Conservation (phyloP, 2,329 filamentous ascomycete genomes). For the Coniella vitis region DNA sequence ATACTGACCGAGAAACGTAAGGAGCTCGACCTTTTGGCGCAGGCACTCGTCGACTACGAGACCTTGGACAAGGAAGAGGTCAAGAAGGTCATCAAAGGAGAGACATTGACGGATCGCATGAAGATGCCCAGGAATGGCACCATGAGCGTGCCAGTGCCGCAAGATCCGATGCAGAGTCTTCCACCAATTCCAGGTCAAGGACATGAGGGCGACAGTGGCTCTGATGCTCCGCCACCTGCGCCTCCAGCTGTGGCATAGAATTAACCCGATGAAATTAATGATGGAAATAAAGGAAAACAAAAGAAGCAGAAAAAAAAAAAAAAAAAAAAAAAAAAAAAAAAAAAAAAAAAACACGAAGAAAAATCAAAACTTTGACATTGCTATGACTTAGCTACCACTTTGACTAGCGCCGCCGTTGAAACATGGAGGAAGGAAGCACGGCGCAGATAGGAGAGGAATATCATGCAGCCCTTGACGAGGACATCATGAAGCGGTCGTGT, state of each 20-base stretch:
- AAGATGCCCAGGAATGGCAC: constrained; percentile 47
- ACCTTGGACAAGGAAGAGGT: constrained; percentile 86
- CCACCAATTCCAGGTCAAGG: constrained; percentile 12
- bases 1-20: constrained; percentile 69
- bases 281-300: background rate
- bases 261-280: background rate
- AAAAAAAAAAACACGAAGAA: background rate
- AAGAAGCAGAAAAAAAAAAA: background rate
- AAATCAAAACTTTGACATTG: background rate
- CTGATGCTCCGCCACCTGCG: constrained; percentile 10
- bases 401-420: too few relatives aligned
- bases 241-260: constrained; percentile 11
- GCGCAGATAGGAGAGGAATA: too few relatives aligned
- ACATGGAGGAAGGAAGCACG: too few relatives aligned
- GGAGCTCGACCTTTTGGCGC: constrained; percentile 80
- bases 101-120: constrained; percentile 67
- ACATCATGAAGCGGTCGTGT: background rate
- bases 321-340: too few relatives aligned
- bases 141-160: constrained; percentile 57
- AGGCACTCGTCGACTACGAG: constrained; percentile 90
- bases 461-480: background rate
- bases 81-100: constrained; percentile 79
- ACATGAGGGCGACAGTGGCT: constrained; percentile 9
- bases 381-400: too few relatives aligned
- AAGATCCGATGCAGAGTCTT: constrained; percentile 15